Evolutionary conservation across 2,329 filamentous ascomycete genomes (phyloP).

Genomic region (Nemania abortiva): DNA sequence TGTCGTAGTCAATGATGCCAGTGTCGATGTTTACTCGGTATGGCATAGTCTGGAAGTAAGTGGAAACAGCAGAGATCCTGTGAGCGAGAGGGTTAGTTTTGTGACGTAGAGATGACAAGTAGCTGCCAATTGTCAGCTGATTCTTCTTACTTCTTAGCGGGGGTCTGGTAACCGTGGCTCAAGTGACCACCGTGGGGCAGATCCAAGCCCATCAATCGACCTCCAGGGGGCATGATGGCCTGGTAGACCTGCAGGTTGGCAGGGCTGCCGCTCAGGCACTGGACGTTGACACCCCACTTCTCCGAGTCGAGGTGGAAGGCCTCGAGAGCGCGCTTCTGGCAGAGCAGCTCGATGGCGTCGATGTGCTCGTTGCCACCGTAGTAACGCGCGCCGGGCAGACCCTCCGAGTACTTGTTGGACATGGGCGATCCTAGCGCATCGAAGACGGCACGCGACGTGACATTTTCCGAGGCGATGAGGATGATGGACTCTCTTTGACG

Average conservation of each 20-base stretch:
- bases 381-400: constrained; percentile 97
- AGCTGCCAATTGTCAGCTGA: constrained; percentile 59
- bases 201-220: constrained; percentile 96
- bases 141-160: constrained; percentile 79
- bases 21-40: constrained; percentile 92
- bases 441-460: constrained; percentile 97
- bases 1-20: constrained; percentile 97
- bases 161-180: constrained; percentile 97
- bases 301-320: constrained; percentile 87
- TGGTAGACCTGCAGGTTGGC: constrained; percentile 99
- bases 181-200: constrained; percentile 94
- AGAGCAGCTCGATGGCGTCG: constrained; percentile 93
- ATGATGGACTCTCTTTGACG: constrained; percentile 98
- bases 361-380: constrained; percentile 99
- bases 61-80: constrained; percentile 92
- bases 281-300: constrained; percentile 99
- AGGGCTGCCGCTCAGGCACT: constrained; percentile 91
- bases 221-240: constrained; percentile 94
- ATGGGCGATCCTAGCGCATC: constrained; percentile 94
- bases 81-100: constrained; percentile 53
- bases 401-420: constrained; percentile 99
- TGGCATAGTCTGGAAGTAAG: constrained; percentile 99
- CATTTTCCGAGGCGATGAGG: constrained; percentile 98
- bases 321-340: constrained; percentile 92
- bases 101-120: not conserved